Percentiles rank a stretch among this genome's conserved stretches.
Conservation (phyloP, 2,329 filamentous ascomycete species). For the Zymoseptoria passerinii region DNA sequence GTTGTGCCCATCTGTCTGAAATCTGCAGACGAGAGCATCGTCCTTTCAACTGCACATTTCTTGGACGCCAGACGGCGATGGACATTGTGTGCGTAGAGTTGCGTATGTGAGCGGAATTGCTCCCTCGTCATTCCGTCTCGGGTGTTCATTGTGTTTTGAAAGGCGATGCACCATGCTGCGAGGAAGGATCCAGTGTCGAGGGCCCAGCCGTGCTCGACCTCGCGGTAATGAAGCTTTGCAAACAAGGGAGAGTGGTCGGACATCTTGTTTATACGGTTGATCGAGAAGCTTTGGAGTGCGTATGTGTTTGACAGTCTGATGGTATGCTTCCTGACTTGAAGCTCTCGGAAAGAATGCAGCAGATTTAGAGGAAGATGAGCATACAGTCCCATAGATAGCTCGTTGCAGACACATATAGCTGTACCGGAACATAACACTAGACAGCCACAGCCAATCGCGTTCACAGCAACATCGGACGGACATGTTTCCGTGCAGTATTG, state of each 20-base stretch:
- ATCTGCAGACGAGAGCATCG: background rate
- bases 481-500: too few relatives aligned
- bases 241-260: background rate
- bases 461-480: too few relatives aligned
- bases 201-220: slow-evolving; percentile 2
- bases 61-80: background rate
- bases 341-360: too few relatives aligned
- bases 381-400: too few relatives aligned
- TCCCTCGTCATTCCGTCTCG: background rate
- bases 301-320: too few relatives aligned
- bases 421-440: too few relatives aligned
- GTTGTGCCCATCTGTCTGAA: background rate
- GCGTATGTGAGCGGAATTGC: background rate
- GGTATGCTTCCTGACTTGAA: too few relatives aligned
- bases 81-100: slow-evolving; percentile 1
- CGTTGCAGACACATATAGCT: too few relatives aligned
- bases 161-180: slow-evolving; percentile 1
- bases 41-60: background rate
- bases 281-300: too few relatives aligned
- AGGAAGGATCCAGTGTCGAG: slow-evolving; percentile 4
- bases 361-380: too few relatives aligned
- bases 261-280: too few relatives aligned
- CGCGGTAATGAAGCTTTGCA: background rate
- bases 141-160: background rate
- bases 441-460: too few relatives aligned